Evolutionary conservation across 441 rosid genomes (phyloP).

Genomic region (Pelargonium australe): DNA sequence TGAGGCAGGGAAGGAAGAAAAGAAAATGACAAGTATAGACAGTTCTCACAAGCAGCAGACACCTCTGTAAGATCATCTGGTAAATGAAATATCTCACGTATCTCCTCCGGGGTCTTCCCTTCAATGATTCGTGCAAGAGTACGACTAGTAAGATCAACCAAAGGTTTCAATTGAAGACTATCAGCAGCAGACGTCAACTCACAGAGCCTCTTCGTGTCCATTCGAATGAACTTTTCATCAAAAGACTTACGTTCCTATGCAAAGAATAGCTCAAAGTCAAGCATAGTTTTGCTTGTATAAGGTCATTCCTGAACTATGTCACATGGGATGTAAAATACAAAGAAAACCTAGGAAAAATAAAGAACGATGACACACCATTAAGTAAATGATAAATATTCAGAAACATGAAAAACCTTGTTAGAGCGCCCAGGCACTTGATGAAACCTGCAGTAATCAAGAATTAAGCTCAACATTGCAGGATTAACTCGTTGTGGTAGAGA

Average conservation of each 20-base stretch:
- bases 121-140: constrained; percentile 59
- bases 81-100: constrained; percentile 60
- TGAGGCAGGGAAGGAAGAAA: not conserved
- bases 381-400: not conserved
- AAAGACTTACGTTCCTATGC: constrained; percentile 49
- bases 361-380: not conserved
- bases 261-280: constrained; percentile 15
- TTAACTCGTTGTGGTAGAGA: constrained; percentile 58
- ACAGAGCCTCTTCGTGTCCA: constrained; percentile 52
- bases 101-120: constrained; percentile 69
- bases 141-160: constrained; percentile 67
- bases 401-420: constrained; percentile 42
- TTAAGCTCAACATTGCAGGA: constrained; percentile 45
- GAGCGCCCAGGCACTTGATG: constrained; percentile 66
- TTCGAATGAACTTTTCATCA: constrained; percentile 54
- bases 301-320: not conserved
- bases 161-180: constrained; percentile 55
- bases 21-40: constrained; percentile 6
- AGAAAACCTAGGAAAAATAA: constrained; percentile 5
- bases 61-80: constrained; percentile 74
- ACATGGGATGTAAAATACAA: not conserved
- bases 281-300: not conserved
- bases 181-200: constrained; percentile 65
- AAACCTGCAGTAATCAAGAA: constrained; percentile 65
- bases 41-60: constrained; percentile 16